These are phyloP conservation scores for Trametes coccinea DNA, from an alignment of 768 basidiomycete genomes.

Conservation along the genomic window DNA sequence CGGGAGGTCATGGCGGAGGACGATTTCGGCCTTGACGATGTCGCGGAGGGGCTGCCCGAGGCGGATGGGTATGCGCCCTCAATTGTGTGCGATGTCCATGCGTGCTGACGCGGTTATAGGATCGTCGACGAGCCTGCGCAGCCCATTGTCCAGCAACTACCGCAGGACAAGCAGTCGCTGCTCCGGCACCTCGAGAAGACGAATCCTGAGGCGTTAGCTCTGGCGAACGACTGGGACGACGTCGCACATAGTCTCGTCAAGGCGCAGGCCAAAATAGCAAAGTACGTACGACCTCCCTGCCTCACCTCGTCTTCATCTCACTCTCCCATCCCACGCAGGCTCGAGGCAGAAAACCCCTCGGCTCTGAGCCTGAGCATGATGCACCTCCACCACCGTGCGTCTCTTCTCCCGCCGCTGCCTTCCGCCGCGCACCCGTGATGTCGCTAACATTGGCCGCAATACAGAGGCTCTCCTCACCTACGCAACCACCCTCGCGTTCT, in stretches of 20 bases:
- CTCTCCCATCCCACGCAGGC: constrained; percentile 36
- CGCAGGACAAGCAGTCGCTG: constrained; percentile 58
- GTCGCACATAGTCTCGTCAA: constrained; percentile 54
- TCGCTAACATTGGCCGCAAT: neutral
- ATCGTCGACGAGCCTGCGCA: constrained; percentile 39
- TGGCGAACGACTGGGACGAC: constrained; percentile 85
- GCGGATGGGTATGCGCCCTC: constrained; percentile 32
- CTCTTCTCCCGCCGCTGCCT: neutral
- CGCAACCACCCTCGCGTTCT: constrained; percentile 87
- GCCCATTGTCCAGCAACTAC: constrained; percentile 38
- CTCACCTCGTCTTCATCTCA: neutral
- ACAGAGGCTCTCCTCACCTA: constrained; percentile 90
- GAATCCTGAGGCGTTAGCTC: constrained; percentile 74
- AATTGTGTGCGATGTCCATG: neutral
- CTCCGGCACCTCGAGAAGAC: constrained; percentile 73
- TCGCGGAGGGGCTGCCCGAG: constrained; percentile 39
- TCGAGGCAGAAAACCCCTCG: constrained; percentile 49
- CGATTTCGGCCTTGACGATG: constrained; percentile 82
- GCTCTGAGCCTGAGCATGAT: constrained; percentile 66
- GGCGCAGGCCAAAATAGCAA: constrained; percentile 52
- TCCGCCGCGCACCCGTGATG: neutral
- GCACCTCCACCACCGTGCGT: constrained; percentile 88
- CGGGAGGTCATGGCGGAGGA: constrained; percentile 70
- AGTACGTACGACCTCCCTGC: constrained; percentile 40
- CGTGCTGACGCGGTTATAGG: constrained; percentile 25